These are phyloP conservation scores for Protomyces inouyei DNA, from an alignment of 1,139 yeast species.

Conservation along the genomic window DNA sequence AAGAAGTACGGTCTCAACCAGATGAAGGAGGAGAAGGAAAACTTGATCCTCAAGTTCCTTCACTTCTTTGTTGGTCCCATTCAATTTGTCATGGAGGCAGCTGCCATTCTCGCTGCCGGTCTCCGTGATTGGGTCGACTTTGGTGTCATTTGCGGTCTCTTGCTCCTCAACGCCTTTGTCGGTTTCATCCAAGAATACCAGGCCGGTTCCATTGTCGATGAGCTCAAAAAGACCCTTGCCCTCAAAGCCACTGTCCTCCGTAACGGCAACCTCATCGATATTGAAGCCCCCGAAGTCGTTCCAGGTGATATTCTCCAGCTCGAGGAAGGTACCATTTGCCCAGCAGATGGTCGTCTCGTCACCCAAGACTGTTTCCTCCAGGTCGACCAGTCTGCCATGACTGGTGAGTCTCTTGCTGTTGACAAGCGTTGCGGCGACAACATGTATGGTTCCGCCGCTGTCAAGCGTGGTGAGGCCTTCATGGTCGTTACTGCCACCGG, in stretches of 20 bases:
- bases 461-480: conserved; percentile 94
- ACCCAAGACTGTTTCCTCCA: conserved; percentile 85
- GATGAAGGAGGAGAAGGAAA: conserved; percentile 91
- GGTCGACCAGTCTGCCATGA: conserved; percentile 95
- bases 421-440: conserved; percentile 88
- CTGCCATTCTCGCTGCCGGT: conserved; percentile 97
- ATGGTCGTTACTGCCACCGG: conserved; percentile 96
- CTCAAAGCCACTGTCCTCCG: conserved; percentile 58
- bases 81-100: conserved; percentile 98
- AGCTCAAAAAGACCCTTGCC: conserved; percentile 45
- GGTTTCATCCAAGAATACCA: conserved; percentile 96
- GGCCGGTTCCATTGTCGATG: conserved; percentile 47
- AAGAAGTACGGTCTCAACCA: conserved; percentile 91
- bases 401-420: conserved; percentile 97
- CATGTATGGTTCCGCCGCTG: conserved; percentile 89
- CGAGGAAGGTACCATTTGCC: conserved; percentile 75
- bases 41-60: conserved; percentile 73
- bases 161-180: conserved; percentile 83
- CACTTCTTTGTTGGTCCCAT: conserved; percentile 97
- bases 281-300: conserved; percentile 64
- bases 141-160: conserved; percentile 91
- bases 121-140: conserved; percentile 98
- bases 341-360: conserved; percentile 90
- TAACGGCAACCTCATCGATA: conserved; percentile 59
- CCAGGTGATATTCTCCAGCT: conserved; percentile 76